Evolutionary conservation across 176 grass and related monocot species (phyloP), one percentile per base, ranked within the genome.

Genomic region (Alopecurus myosuroides): DNA sequence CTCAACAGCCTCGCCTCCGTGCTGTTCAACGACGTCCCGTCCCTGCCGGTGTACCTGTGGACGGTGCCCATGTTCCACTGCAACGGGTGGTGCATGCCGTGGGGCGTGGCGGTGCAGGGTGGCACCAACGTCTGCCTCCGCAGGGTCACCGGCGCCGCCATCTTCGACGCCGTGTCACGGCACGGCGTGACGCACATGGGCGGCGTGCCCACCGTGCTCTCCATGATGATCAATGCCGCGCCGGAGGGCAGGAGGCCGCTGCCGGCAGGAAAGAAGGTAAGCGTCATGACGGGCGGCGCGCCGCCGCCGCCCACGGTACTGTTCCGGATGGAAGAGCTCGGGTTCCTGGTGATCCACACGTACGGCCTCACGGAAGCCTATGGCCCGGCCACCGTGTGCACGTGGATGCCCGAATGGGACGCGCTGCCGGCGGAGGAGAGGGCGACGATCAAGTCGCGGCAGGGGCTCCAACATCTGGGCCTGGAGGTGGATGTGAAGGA

Each of bases 31-130:
- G 85, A 85, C 68, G 90, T 95, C 61, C 6, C 73, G 23, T 49
- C 87, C 29, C 74, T 74, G 89, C 89, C 89, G 2, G 91, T 98
- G 20, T 92, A 92, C 84, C 83, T 98, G 42, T 93, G 95, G 93
- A 85, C 87, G 13, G 90, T 98, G 57, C 95, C 91, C 45, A 93
- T 98, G 89, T 98, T 98, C 83, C 93, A 98, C 65, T 98, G 87
- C 85, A 95, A 95, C 52, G 95, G 95, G 6, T 93, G 92, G 95
- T 95, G 92, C 77, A 70, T 93, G 3, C 0, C 55, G 15, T 98
- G 95, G 95, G 91, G 88, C 46, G 76, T 98, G 13, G 95, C 89
- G 26, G 91, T 80, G 78, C 86, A 95, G 88, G 95, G 95, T 40
- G 89, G 92, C 46, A 88, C 79, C 23, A 98, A 88, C 57, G 50